Evolutionary conservation across 495 filamentous ascomycete genomes (phyloP).

Genomic region (Bryoglossum gracile): DNA sequence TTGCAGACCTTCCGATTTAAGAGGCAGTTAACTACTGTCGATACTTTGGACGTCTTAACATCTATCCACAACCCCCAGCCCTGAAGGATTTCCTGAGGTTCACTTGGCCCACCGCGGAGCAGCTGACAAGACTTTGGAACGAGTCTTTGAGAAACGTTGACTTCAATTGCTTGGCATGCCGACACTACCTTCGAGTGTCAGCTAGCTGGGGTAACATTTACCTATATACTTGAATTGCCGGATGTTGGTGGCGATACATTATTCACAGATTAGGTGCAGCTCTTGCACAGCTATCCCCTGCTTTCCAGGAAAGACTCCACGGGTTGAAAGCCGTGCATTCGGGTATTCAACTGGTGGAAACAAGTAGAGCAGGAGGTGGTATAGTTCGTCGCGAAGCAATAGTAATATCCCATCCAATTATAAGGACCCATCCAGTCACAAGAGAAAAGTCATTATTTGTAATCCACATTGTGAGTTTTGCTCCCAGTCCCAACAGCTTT

Average conservation of each 20-base stretch:
- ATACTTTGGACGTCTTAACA: slow-evolving; percentile 75
- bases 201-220: slow-evolving; percentile 58
- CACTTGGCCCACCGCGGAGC: slow-evolving; percentile 55
- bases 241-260: slow-evolving; percentile 55
- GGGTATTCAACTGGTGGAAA: slow-evolving; percentile 42
- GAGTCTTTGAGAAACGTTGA: slow-evolving; percentile 47
- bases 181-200: slow-evolving; percentile 60
- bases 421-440: slow-evolving; percentile 51
- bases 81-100: slow-evolving; percentile 51
- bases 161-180: slow-evolving; percentile 57
- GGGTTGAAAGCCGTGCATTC: slow-evolving; percentile 55
- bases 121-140: slow-evolving; percentile 39
- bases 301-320: slow-evolving; percentile 50
- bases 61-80: slow-evolving; percentile 55
- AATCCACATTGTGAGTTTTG: slow-evolving; percentile 33
- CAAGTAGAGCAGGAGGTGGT: slow-evolving; percentile 34
- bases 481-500: slow-evolving; percentile 17
- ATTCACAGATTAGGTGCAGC: slow-evolving; percentile 50
- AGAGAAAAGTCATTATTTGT: slow-evolving; percentile 38
- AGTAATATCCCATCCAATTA: slow-evolving; percentile 49
- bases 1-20: slow-evolving; percentile 61
- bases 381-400: slow-evolving; percentile 50
- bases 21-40: slow-evolving; percentile 58
- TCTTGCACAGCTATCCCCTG: slow-evolving; percentile 51
- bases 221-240: slow-evolving; percentile 55